Evolutionary conservation across 805 yeast genomes (phyloP), one percentile per base, ranked within the genome.

Genomic region (Wickerhamiella bombiphila): DNA sequence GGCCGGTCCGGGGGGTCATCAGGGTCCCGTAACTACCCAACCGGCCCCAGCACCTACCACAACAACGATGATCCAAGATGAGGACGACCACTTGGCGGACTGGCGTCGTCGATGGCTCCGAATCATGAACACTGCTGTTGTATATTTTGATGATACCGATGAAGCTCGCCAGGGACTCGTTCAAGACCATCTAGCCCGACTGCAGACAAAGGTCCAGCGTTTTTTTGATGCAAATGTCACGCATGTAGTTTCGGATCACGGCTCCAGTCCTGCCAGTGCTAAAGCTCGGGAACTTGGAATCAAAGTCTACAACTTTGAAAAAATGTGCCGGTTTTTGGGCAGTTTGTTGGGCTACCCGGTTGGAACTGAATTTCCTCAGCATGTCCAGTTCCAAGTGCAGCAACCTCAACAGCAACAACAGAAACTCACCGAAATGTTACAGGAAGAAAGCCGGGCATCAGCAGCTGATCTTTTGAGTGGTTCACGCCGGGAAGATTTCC

Each of bases 401-500:
- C 14, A 37, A 3, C 33, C 44, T 15, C 18, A 16, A n/a, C 18
- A 20, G 9, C 46, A 42, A 9, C 14, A 37, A 3, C 33, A 43
- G 18, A 40, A 42, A 22, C 58, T 77, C 34, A 68, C 77, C 3
- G 71, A 76, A 35, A 64, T 88, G 44, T 66, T 88, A 49, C 74
- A 76, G 45, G 85, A 82, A 52, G 98, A 91, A 53, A 70, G 78
- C 26, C 38, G 44, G 46, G 95, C 86, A 91, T n/a, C n/a, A n/a
- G n/a, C n/a, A n/a, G n/a, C n/a, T n/a, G n/a, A n/a, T n/a, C n/a
- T n/a, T n/a, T n/a, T n/a, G n/a, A n/a, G n/a, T n/a, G n/a, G n/a
- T n/a, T n/a, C n/a, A n/a, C n/a, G n/a, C n/a, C 93, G 94, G 40
- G 94, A 81, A 49, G 95, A 88, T 54, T 70, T 79, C 50, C 76